A percentile compares a stretch with the other conserved stretches of the same genome.
phyloP scores from a whole-genome alignment of 2,329 filamentous ascomycete species.

The Hymenoscyphus repandus region DNA sequence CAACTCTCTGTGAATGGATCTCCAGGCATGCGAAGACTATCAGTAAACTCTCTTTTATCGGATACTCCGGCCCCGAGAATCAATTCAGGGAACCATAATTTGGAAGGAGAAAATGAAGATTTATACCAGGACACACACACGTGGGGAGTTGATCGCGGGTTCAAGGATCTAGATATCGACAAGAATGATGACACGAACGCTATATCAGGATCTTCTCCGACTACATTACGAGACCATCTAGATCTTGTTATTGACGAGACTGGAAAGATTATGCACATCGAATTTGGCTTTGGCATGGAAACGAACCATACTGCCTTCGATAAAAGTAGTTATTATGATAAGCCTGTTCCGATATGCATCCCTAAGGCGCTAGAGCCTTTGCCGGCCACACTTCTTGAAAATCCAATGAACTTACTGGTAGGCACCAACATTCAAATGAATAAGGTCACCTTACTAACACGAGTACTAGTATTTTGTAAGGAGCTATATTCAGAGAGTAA shows the following conservation, averaged over 20 bases:
- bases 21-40: conserved; percentile 49
- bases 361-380: conserved; percentile 44
- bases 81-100: conserved; percentile 15
- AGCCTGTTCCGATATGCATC: conserved; percentile 58
- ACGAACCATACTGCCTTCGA: conserved; percentile 49
- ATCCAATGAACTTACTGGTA: conserved; percentile 70
- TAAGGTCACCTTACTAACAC: neutral
- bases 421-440: conserved; percentile 2
- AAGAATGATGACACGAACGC: conserved; percentile 67
- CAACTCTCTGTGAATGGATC: conserved; percentile 26
- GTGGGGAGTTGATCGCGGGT: conserved; percentile 68
- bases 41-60: conserved; percentile 60
- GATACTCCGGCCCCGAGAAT: conserved; percentile 36
- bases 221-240: conserved; percentile 21
- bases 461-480: conserved; percentile 43
- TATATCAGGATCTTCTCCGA: conserved; percentile 45
- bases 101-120: conserved; percentile 18
- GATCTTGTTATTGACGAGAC: conserved; percentile 30
- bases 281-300: conserved; percentile 44
- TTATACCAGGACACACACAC: conserved; percentile 38
- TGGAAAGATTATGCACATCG: conserved; percentile 34
- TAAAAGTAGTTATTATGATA: conserved; percentile 62
- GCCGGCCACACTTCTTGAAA: conserved; percentile 53
- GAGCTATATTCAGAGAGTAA: too few relatives aligned
- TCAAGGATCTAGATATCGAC: conserved; percentile 63